phyloP scores from a whole-genome alignment of 2,329 filamentous ascomycete genomes.

The Stagonosporopsis cucurbitacearum region DNA sequence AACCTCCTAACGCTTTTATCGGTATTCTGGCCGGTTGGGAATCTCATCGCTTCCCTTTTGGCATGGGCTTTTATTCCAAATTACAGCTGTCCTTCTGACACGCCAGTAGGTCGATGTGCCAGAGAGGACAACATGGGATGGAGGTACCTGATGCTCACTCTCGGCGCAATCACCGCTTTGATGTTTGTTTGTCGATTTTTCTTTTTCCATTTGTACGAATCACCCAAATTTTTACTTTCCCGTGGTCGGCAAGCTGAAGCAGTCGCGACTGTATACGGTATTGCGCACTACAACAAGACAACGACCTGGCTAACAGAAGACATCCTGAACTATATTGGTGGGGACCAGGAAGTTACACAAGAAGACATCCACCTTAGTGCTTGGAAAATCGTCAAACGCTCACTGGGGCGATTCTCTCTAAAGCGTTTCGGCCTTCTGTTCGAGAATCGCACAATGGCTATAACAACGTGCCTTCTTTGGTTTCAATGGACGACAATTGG shows the following conservation, averaged over 20 bases:
- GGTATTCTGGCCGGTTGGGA: constrained; percentile 85
- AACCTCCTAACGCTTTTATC: constrained; percentile 80
- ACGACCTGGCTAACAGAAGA: constrained; percentile 69
- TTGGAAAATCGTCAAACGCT: constrained; percentile 62
- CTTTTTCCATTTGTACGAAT: constrained; percentile 82
- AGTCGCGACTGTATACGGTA: constrained; percentile 78
- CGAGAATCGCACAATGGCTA: constrained; percentile 54
- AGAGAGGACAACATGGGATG: constrained; percentile 71
- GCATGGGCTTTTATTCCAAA: constrained; percentile 79
- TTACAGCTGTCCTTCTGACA: constrained; percentile 58
- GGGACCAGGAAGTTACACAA: constrained; percentile 52
- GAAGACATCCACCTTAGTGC: constrained; percentile 50
- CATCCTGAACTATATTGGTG: constrained; percentile 62
- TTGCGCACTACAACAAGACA: constrained; percentile 72
- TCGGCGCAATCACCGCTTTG: constrained; percentile 73
- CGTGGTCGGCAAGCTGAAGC: constrained; percentile 79
- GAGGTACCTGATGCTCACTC: constrained; percentile 74
- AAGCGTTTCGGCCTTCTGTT: constrained; percentile 72
- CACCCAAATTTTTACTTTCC: constrained; percentile 81
- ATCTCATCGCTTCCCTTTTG: constrained; percentile 68
- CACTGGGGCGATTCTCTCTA: constrained; percentile 70
- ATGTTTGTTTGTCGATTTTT: constrained; percentile 84
- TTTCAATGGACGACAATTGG: constrained; percentile 84
- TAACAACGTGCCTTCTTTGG: constrained; percentile 66
- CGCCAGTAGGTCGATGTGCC: constrained; percentile 46